These are phyloP conservation scores for Pezicula radicicola DNA, from an alignment of 2,329 filamentous ascomycete species.

Conservation along the genomic window DNA sequence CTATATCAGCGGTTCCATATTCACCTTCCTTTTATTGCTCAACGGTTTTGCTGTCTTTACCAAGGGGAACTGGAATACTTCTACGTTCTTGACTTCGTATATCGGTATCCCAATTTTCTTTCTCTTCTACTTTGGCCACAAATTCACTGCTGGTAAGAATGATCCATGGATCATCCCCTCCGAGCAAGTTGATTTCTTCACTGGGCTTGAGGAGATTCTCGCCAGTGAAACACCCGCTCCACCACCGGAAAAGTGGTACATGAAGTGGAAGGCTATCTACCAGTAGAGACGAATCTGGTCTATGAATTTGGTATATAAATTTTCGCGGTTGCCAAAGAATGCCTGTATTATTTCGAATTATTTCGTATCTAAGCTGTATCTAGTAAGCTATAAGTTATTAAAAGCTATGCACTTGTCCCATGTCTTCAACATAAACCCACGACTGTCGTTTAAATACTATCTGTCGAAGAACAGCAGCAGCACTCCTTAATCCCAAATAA, in stretches of 20 bases:
- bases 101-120: slow-evolving; percentile 62
- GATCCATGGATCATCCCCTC: slow-evolving; percentile 36
- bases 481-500: no score
- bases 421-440: no score
- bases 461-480: no score
- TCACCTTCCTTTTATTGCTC: slow-evolving; percentile 52
- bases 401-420: no score
- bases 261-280: neutral
- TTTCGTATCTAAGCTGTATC: no score
- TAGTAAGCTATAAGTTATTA: no score
- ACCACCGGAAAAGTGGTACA: neutral
- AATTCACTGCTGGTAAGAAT: slow-evolving; percentile 32
- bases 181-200: neutral
- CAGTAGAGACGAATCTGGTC: neutral
- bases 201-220: neutral
- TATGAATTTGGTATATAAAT: no score
- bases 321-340: no score
- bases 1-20: slow-evolving; percentile 43
- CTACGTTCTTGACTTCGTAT: slow-evolving; percentile 59
- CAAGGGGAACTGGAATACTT: slow-evolving; percentile 51
- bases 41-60: slow-evolving; percentile 67
- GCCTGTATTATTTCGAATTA: no score
- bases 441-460: no score
- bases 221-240: neutral
- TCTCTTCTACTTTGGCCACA: slow-evolving; percentile 52